Conservation (phyloP, 2,329 filamentous ascomycete species). For the Exophiala sp. region DNA sequence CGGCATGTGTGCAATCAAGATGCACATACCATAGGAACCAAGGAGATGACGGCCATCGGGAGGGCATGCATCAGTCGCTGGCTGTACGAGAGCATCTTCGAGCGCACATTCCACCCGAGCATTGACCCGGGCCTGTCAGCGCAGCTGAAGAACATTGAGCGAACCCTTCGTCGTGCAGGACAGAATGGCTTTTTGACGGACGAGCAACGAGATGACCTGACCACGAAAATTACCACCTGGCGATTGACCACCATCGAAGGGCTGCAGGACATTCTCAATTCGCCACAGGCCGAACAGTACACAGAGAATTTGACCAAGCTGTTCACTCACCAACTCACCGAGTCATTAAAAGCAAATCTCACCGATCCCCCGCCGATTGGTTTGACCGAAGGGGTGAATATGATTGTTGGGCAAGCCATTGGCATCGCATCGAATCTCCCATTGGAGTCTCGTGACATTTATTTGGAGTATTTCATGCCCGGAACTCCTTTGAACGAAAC, state of each 20-base stretch:
- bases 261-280: conserved; percentile 64
- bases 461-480: conserved; percentile 77
- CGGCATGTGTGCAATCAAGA: conserved; percentile 74
- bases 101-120: conserved; percentile 85
- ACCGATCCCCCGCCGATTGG: conserved; percentile 70
- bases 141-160: conserved; percentile 78
- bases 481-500: conserved; percentile 63
- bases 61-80: conserved; percentile 82
- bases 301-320: conserved; percentile 63
- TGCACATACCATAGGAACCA: conserved; percentile 77
- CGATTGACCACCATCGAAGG: conserved; percentile 89
- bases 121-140: conserved; percentile 70
- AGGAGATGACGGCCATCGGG: conserved; percentile 96
- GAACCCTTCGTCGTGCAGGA: conserved; percentile 63
- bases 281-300: conserved; percentile 60
- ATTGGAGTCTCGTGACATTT: conserved; percentile 83
- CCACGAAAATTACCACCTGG: conserved; percentile 85
- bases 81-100: conserved; percentile 86
- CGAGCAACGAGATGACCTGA: conserved; percentile 70
- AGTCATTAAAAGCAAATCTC: conserved; percentile 66
- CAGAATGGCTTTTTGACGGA: conserved; percentile 20
- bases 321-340: conserved; percentile 62
- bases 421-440: conserved; percentile 81
- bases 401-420: conserved; percentile 88
- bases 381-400: conserved; percentile 79